Percentiles rank a stretch among this genome's conserved stretches.
These are phyloP conservation scores for Trametes cingulata DNA, from an alignment of 768 basidiomycete genomes.

Conservation along the genomic window DNA sequence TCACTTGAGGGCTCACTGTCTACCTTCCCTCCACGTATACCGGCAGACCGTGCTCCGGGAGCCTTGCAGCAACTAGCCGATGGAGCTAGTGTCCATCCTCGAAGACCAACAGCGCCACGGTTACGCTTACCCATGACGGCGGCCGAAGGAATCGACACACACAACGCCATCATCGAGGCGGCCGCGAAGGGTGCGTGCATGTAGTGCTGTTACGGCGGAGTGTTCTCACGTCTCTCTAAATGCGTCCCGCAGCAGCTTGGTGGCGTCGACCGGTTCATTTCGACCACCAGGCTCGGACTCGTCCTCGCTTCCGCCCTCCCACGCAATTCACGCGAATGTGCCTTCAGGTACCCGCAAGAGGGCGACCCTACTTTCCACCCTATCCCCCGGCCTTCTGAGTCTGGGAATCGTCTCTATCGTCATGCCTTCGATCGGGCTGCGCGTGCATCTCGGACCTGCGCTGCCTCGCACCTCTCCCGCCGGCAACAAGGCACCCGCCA, in stretches of 20 bases:
- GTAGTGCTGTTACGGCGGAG: not conserved
- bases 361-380: slow-evolving; percentile 5
- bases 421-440: not conserved
- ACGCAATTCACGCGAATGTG: not conserved
- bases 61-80: not conserved
- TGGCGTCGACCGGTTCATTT: slow-evolving; percentile 4
- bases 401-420: not conserved
- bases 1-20: not conserved
- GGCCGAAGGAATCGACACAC: not conserved
- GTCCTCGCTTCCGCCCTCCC: not conserved
- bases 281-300: not conserved
- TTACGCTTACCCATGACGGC: not conserved
- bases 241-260: not conserved
- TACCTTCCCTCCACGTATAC: not conserved
- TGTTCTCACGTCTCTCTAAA: not conserved
- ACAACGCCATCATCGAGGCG: not conserved
- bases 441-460: not conserved
- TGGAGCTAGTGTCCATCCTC: not conserved
- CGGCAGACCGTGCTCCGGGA: slow-evolving; percentile 8
- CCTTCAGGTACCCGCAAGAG: slow-evolving; percentile 4
- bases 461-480: not conserved
- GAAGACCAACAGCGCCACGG: not conserved
- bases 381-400: not conserved
- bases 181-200: not conserved
- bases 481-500: not conserved